phyloP scores from a whole-genome alignment of 2,329 filamentous ascomycete species.

The Arachnomyces sp. region DNA sequence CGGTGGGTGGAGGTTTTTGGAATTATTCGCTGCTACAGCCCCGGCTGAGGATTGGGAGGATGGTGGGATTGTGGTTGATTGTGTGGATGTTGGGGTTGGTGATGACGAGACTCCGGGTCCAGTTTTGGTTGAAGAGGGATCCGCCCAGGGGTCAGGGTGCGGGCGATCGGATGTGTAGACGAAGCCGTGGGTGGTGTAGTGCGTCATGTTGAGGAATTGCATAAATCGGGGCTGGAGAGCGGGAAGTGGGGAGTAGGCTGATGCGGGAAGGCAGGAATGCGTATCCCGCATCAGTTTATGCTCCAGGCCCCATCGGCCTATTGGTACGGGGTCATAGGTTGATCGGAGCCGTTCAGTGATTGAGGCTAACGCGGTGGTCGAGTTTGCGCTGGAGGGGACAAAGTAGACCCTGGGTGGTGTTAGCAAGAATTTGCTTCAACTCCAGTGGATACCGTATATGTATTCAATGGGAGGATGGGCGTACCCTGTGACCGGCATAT shows the following conservation, averaged over 20 bases:
- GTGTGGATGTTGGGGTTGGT: neutral
- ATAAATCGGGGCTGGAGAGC: slow-evolving; percentile 29
- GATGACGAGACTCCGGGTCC: neutral
- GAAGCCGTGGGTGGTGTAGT: slow-evolving; percentile 33
- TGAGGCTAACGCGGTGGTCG: slow-evolving; percentile 25
- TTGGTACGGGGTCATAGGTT: slow-evolving; percentile 25
- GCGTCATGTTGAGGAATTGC: slow-evolving; percentile 35
- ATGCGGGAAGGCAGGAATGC: slow-evolving; percentile 29
- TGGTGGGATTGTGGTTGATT: slow-evolving; percentile 5
- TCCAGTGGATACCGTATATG: neutral
- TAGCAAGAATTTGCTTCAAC: slow-evolving; percentile 8
- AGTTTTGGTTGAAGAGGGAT: too few relatives aligned
- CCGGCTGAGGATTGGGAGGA: neutral
- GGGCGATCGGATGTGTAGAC: slow-evolving; percentile 30
- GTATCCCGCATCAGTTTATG: slow-evolving; percentile 38
- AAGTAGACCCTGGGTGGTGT: slow-evolving; percentile 33
- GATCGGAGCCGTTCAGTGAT: slow-evolving; percentile 33
- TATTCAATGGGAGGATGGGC: neutral
- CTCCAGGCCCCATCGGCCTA: slow-evolving; percentile 33
- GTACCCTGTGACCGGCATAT: slow-evolving; percentile 24
- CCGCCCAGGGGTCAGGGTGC: slow-evolving; percentile 11
- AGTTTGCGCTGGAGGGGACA: slow-evolving; percentile 33
- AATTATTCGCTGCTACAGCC: too few relatives aligned
- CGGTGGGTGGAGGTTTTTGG: neutral
- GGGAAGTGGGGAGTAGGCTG: slow-evolving; percentile 22